Evolutionary conservation across 2,329 filamentous ascomycete genomes (phyloP), one percentile per base, ranked within the genome.

Genomic region (Zasmidium cellare): DNA sequence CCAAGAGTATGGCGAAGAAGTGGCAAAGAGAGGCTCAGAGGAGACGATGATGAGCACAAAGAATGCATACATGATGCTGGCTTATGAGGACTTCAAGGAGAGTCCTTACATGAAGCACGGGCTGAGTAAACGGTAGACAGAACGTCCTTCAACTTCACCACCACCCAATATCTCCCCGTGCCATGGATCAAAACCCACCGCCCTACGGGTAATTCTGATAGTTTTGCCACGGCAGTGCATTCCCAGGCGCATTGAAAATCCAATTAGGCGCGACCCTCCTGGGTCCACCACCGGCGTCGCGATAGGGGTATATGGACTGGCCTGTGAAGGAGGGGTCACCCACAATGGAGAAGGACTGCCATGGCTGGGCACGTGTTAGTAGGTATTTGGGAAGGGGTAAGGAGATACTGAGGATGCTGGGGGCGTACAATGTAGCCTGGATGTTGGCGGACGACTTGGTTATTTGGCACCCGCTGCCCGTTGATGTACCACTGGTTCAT

Each of bases 61-160:
- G 46, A 61, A 58, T 44, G 62, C 53, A 3, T 56, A 56, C n/a
- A 63, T 63, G 60, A 50, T 59, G 24, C 22, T 65, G 50, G 53
- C 59, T 11, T 65, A 61, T 59, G 46, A 61, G 3, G 45, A 56
- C 38, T 56, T 65, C 18, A 59, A 57, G 49, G 54, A 65, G 22
- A 65, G 62, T 48, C 62, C 62, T 7, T 51, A 63, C 14, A 58
- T 62, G 38, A 65, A 56, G 48, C 60, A 62, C 16, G 62, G 60
- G 5, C 44, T 65, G 35, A 50, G 56, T 16, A 58, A 53, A 20
- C 44, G 41, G 45, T 55, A 20, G 11, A 28, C n/a, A 50, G 45
- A 31, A 31, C 28, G 14, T 31, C 28, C 28, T 31, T 14, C 7
- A 31, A 14, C 14, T 31, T 31, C 28, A 31, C 14, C 28, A 31